These are phyloP conservation scores for Termitomyces sp. DNA, from an alignment of 768 basidiomycete species.

Conservation along the genomic window DNA sequence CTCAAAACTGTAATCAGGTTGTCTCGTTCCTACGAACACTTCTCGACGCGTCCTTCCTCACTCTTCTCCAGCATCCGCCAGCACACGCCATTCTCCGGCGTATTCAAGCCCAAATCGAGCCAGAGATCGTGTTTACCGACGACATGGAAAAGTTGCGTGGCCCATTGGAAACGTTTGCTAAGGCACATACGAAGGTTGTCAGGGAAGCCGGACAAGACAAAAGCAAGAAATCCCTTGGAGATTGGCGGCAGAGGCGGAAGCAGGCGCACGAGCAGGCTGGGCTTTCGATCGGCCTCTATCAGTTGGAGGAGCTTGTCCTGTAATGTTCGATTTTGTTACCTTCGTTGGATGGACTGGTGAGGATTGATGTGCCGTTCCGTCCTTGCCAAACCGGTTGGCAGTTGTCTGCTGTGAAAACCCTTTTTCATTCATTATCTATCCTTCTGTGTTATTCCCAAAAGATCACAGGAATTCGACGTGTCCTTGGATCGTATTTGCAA, in stretches of 20 bases:
- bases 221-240: conserved; percentile 27
- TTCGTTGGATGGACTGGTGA: background rate
- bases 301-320: conserved; percentile 63
- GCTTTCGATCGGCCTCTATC: conserved; percentile 59
- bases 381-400: background rate
- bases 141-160: conserved; percentile 52
- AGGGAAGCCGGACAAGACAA: conserved; percentile 34
- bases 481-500: background rate
- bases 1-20: conserved; percentile 29
- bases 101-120: conserved; percentile 45
- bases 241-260: conserved; percentile 51
- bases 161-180: conserved; percentile 55
- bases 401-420: background rate
- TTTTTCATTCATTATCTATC: background rate
- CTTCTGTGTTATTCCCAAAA: background rate
- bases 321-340: background rate
- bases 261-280: conserved; percentile 45
- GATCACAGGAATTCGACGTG: background rate
- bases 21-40: conserved; percentile 56
- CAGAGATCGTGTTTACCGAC: conserved; percentile 46
- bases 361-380: background rate
- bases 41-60: conserved; percentile 68
- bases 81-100: conserved; percentile 47
- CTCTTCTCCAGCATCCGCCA: conserved; percentile 57
- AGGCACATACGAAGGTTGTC: conserved; percentile 42